A percentile compares a stretch with the other conserved stretches of the same genome.
Conservation (phyloP, 78 protist species). For the Dictyostelium discoideum region dicty_2.7 NC_007088.5:4359501-4360000, state of each 20-base stretch:
- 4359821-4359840: constrained; percentile 43
- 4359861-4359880: constrained; percentile 43
- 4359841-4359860: constrained; percentile 12
- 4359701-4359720: background rate
- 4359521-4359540: constrained; percentile 55
- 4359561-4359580: constrained; percentile 52
- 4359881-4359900: constrained; percentile 33
- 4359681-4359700: constrained; percentile 1
- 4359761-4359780: background rate
- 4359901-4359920: constrained; percentile 35
- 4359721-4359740: constrained; percentile 40
- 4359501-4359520: constrained; percentile 58
- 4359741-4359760: background rate
- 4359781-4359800: constrained; percentile 33
- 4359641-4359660: background rate
- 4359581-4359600: constrained; percentile 44
- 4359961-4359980: constrained; percentile 13
- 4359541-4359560: constrained; percentile 11
- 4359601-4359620: constrained; percentile 20
- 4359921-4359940: constrained; percentile 20
- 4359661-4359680: background rate
- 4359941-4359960: background rate
- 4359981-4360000: constrained; percentile 36
- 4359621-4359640: constrained; percentile 18
- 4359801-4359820: constrained; percentile 21